Percentiles rank a stretch among this genome's conserved stretches.
These are phyloP conservation scores for Cucumis sativus DNA, from an alignment of 306 rosid genomes.

Conservation along the genomic window DNA sequence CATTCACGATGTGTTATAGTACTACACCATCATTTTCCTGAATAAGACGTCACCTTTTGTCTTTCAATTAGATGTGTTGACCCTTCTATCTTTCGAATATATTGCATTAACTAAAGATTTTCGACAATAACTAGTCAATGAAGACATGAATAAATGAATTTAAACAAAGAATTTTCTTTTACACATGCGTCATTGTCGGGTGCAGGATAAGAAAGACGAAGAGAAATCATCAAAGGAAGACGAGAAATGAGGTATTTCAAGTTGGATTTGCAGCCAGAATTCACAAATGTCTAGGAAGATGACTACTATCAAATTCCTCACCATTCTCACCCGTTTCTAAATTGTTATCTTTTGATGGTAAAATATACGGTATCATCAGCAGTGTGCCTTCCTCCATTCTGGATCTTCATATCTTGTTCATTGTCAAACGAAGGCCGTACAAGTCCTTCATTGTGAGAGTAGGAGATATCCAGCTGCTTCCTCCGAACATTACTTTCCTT, in stretches of 20 bases:
- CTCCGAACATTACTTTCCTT: background rate
- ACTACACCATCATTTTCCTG: background rate
- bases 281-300: background rate
- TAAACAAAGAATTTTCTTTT: background rate
- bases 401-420: background rate
- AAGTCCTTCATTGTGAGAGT: background rate
- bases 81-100: background rate
- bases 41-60: too few species aligned
- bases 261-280: slow-evolving; percentile 1
- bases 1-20: background rate
- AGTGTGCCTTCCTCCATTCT: background rate
- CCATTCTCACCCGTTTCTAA: background rate
- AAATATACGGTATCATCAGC: background rate
- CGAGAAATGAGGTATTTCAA: slow-evolving; percentile 32
- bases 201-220: slow-evolving; percentile 64
- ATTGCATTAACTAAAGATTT: background rate
- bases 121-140: background rate
- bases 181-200: slow-evolving; percentile 17
- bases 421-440: background rate
- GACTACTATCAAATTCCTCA: background rate
- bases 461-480: background rate
- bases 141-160: background rate
- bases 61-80: too few species aligned
- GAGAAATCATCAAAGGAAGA: slow-evolving; percentile 57
- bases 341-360: background rate